Conservation (phyloP, 345 rosid genomes). For the Kernera saxatilis region DNA sequence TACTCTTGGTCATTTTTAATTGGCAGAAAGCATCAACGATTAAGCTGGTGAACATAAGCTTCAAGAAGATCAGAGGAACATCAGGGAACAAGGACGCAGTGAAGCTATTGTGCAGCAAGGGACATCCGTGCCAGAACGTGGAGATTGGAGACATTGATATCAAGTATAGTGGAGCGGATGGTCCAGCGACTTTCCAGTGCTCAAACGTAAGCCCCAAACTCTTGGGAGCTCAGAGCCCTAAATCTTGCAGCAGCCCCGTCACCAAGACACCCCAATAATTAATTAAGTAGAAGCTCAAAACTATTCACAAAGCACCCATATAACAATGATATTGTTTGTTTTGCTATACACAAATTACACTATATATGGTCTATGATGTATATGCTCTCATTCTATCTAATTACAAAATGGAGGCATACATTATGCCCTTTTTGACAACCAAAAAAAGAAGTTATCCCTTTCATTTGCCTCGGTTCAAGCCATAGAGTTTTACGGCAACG, state of each 20-base stretch:
- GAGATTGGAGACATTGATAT: slow-evolving; percentile 37
- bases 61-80: slow-evolving; percentile 48
- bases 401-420: neutral
- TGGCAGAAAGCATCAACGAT: slow-evolving; percentile 36
- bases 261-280: neutral
- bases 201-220: slow-evolving; percentile 39
- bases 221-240: slow-evolving; percentile 24
- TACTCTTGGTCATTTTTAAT: neutral
- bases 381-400: slow-evolving; percentile 4
- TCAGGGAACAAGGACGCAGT: slow-evolving; percentile 37
- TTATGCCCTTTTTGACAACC: neutral
- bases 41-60: slow-evolving; percentile 40
- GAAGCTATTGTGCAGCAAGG: slow-evolving; percentile 46
- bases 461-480: neutral
- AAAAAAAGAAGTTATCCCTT: neutral
- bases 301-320: neutral
- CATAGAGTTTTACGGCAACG: neutral
- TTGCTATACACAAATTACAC: neutral
- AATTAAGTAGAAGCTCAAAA: slow-evolving; percentile 12
- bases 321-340: neutral
- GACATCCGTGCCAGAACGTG: slow-evolving; percentile 39
- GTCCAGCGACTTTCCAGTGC: slow-evolving; percentile 34
- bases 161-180: slow-evolving; percentile 30
- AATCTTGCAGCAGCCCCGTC: slow-evolving; percentile 26
- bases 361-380: slow-evolving; percentile 10